Conservation (phyloP, 768 basidiomycete genomes). For the Melanogaster broomeanus region DNA sequence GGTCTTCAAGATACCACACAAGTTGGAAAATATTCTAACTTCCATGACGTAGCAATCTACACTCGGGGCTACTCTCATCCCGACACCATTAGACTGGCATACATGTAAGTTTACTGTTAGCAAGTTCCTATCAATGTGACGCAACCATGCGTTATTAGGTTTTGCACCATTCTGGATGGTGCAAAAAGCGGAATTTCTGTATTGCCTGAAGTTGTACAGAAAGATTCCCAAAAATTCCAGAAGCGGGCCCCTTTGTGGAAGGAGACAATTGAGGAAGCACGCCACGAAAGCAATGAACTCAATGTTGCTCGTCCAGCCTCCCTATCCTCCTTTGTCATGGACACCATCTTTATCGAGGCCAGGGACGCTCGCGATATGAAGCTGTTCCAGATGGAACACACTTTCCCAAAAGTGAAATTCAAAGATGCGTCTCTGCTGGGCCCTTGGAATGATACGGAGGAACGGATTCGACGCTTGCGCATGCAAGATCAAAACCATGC, state of each 20-base stretch:
- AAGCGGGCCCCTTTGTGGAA: constrained; percentile 31
- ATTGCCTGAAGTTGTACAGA: constrained; percentile 27
- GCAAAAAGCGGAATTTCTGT: constrained; percentile 60
- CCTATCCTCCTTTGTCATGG: constrained; percentile 32
- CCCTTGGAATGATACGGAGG: constrained; percentile 41
- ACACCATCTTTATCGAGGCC: constrained; percentile 17
- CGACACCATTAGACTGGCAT: constrained; percentile 54
- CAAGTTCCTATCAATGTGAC: too few relatives aligned
- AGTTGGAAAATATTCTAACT: constrained; percentile 56
- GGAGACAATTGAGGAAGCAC: constrained; percentile 1
- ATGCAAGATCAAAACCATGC: constrained; percentile 14
- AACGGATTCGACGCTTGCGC: constrained; percentile 16
- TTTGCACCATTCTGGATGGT: constrained; percentile 58
- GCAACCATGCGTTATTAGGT: constrained; percentile 32
- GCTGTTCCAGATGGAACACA: neutral
- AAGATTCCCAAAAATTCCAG: constrained; percentile 29
- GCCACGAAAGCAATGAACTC: constrained; percentile 1
- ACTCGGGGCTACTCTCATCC: constrained; percentile 49
- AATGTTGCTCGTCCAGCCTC: constrained; percentile 6
- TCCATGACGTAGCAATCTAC: constrained; percentile 60
- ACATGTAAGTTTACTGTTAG: constrained; percentile 42
- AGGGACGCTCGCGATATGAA: constrained; percentile 4
- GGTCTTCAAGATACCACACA: constrained; percentile 45
- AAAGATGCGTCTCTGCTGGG: constrained; percentile 18
- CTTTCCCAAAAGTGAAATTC: neutral